Conservation (phyloP, 75 land plant species). For the Chamaecyparis obtusa region DNA sequence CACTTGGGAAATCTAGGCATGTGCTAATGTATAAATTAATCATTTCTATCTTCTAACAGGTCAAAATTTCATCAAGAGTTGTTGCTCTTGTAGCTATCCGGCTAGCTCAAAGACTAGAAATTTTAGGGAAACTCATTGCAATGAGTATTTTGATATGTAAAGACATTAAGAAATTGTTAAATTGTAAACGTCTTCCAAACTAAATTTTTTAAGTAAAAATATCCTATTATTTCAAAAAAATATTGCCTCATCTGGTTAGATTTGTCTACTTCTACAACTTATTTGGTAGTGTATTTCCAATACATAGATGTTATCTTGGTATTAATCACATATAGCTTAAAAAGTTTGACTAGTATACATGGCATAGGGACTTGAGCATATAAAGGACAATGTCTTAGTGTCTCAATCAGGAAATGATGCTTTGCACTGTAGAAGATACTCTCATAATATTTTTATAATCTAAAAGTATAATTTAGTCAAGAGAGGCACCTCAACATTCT, state of each 20-base stretch:
- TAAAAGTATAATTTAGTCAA: no score
- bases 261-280: background rate
- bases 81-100: slow-evolving; percentile 78
- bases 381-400: no score
- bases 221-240: background rate
- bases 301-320: background rate
- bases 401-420: no score
- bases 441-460: no score
- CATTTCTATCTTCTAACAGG: slow-evolving; percentile 26
- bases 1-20: background rate
- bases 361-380: background rate
- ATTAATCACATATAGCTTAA: background rate
- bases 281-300: background rate
- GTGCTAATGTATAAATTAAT: background rate
- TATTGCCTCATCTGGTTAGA: background rate
- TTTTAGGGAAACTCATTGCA: slow-evolving; percentile 74
- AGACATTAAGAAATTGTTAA: background rate
- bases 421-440: no score
- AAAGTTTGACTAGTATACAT: background rate
- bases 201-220: background rate
- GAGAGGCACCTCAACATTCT: no score
- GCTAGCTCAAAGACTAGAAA: slow-evolving; percentile 73
- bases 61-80: slow-evolving; percentile 89
- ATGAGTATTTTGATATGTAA: slow-evolving; percentile 27
- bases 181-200: background rate